Conservation (phyloP, 371 early-diverging fungal genomes). For the Globomyces sp. region DNA sequence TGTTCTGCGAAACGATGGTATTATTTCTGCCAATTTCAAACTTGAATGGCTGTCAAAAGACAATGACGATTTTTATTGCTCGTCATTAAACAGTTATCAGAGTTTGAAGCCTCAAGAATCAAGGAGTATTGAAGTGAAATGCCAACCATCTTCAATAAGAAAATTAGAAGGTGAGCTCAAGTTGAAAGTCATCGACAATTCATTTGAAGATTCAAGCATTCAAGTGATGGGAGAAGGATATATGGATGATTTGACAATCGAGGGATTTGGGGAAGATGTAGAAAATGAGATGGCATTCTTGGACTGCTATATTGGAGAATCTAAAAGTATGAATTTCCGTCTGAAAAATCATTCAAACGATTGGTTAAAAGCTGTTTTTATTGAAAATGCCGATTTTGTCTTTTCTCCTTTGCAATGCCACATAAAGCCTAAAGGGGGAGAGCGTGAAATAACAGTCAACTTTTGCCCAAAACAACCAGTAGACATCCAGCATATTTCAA, state of each 20-base stretch:
- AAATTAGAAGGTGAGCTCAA: conserved; percentile 47
- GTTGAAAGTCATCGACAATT: conserved; percentile 49
- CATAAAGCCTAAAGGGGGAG: conserved; percentile 32
- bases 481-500: conserved; percentile 27
- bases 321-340: conserved; percentile 29
- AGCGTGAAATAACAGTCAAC: conserved; percentile 37
- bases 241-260: conserved; percentile 49
- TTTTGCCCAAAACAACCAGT: conserved; percentile 39
- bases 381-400: conserved; percentile 32
- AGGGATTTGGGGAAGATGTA: conserved; percentile 32
- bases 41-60: conserved; percentile 49
- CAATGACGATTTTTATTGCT: conserved; percentile 40
- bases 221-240: conserved; percentile 52
- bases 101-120: conserved; percentile 40
- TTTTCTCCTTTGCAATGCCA: conserved; percentile 43
- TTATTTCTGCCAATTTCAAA: conserved; percentile 48
- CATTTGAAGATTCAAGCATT: conserved; percentile 48
- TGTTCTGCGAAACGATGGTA: conserved; percentile 53
- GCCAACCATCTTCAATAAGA: conserved; percentile 34
- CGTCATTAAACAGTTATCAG: conserved; percentile 27
- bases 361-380: conserved; percentile 34
- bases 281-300: conserved; percentile 47
- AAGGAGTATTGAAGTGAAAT: conserved; percentile 37
- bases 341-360: conserved; percentile 43
- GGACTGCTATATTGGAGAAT: conserved; percentile 47